These are phyloP conservation scores for Lasiodiplodia theobromae DNA, from an alignment of 2,329 filamentous ascomycete species.

Conservation along the genomic window DNA sequence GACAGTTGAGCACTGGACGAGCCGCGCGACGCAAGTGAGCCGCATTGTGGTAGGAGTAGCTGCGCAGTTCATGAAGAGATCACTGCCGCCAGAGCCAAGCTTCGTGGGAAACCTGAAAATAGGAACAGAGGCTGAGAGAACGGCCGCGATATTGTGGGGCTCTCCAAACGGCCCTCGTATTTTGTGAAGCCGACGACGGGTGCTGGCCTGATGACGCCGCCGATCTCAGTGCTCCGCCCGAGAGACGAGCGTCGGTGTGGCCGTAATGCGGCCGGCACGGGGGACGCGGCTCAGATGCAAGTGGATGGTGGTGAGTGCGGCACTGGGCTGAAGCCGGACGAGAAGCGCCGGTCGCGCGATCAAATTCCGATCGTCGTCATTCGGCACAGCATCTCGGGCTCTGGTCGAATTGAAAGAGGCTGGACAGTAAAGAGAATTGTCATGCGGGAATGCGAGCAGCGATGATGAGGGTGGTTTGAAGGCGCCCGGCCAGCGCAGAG, in stretches of 20 bases:
- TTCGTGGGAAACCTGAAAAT: slow-evolving; percentile 8
- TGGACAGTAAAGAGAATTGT: background rate
- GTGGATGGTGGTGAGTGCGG: background rate
- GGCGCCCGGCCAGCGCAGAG: background rate
- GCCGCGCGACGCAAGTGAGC: background rate
- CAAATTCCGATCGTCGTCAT: background rate
- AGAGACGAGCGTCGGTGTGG: background rate
- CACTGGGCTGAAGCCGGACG: background rate
- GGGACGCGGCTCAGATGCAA: background rate
- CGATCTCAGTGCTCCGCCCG: background rate
- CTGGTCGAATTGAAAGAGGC: background rate
- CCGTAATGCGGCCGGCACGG: background rate
- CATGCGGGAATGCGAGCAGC: background rate
- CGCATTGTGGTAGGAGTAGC: background rate
- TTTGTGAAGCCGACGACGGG: background rate
- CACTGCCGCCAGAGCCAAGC: background rate
- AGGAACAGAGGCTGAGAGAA: slow-evolving; percentile 5
- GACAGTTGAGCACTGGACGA: background rate
- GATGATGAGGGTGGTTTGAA: background rate
- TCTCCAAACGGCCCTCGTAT: slow-evolving; percentile 1
- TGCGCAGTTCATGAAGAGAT: background rate
- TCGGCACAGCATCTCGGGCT: background rate
- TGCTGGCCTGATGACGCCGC: slow-evolving; percentile 6
- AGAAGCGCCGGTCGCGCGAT: background rate
- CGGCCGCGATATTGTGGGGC: slow-evolving; percentile 3